A percentile compares a stretch with the other conserved stretches of the same genome.
Evolutionary conservation across 78 protist species (phyloP).

Genomic region (Dictyostelium intermedium): DNA sequence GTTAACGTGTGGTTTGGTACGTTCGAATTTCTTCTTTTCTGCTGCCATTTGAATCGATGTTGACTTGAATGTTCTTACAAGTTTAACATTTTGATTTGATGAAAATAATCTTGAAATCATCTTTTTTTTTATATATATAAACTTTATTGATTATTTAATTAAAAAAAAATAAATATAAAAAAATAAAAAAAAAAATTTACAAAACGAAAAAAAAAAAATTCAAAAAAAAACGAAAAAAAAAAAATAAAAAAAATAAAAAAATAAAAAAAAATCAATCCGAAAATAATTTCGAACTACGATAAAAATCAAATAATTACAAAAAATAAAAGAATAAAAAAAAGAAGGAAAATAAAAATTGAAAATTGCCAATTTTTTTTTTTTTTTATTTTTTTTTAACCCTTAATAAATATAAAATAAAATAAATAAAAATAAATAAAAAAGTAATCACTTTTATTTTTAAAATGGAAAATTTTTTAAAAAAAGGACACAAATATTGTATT

Average conservation of each 20-base stretch:
- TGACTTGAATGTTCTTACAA: slow-evolving; percentile 28
- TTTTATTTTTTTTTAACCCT: too few relatives aligned
- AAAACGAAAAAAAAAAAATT: not conserved
- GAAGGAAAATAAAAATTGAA: too few relatives aligned
- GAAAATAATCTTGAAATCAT: not conserved
- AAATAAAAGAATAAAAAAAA: not conserved
- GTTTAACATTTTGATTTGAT: not conserved
- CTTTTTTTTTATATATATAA: not conserved
- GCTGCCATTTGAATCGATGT: not conserved
- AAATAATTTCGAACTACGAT: not conserved
- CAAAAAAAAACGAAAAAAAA: not conserved
- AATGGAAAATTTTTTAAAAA: not conserved
- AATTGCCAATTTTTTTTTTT: too few relatives aligned
- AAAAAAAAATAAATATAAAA: not conserved
- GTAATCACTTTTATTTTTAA: too few relatives aligned
- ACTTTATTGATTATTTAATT: not conserved
- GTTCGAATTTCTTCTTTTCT: slow-evolving; percentile 71
- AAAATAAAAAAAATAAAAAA: not conserved
- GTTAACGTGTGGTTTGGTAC: slow-evolving; percentile 95
- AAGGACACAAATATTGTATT: too few relatives aligned
- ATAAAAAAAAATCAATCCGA: not conserved
- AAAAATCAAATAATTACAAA: not conserved
- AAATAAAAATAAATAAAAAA: too few relatives aligned
- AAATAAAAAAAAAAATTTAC: not conserved
- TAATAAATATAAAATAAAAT: too few relatives aligned